Conservation (phyloP, 164 flowering plant species). For the Houttuynia cordata region DNA sequence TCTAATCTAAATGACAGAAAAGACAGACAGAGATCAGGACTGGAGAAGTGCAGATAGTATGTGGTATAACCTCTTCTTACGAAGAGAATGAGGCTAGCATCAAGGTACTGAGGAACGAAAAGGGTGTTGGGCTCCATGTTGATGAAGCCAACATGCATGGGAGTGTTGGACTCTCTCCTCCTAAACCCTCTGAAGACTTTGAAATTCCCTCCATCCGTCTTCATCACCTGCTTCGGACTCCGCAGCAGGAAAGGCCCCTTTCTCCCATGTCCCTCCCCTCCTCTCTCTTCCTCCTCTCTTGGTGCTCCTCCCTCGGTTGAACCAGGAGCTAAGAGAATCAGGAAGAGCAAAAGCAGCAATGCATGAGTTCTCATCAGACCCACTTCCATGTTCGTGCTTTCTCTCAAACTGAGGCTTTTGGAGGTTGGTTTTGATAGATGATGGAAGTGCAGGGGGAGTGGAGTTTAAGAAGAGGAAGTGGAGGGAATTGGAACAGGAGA, state of each 20-base stretch:
- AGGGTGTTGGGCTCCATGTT: constrained; percentile 74
- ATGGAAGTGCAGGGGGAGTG: too few species aligned
- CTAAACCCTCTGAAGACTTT: constrained; percentile 38
- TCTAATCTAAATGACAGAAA: background rate
- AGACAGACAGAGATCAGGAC: background rate
- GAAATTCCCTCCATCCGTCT: constrained; percentile 68
- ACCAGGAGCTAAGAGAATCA: background rate
- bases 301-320: background rate
- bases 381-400: background rate
- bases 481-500: too few species aligned
- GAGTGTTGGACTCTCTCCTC: constrained; percentile 15
- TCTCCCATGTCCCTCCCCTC: constrained; percentile 7
- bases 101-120: constrained; percentile 79
- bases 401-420: background rate
- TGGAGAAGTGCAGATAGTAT: too few species aligned
- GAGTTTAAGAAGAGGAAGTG: too few species aligned
- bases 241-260: constrained; percentile 39
- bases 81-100: constrained; percentile 66
- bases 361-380: background rate
- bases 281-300: constrained; percentile 5
- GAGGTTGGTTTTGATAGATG: too few species aligned
- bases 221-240: constrained; percentile 33
- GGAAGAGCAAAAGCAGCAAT: background rate
- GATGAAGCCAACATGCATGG: constrained; percentile 75
- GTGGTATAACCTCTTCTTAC: constrained; percentile 50